Base-by-base conservation (phyloP, 192 early-diverging fungal species). In the Umbelopsis isabellina region DNA sequence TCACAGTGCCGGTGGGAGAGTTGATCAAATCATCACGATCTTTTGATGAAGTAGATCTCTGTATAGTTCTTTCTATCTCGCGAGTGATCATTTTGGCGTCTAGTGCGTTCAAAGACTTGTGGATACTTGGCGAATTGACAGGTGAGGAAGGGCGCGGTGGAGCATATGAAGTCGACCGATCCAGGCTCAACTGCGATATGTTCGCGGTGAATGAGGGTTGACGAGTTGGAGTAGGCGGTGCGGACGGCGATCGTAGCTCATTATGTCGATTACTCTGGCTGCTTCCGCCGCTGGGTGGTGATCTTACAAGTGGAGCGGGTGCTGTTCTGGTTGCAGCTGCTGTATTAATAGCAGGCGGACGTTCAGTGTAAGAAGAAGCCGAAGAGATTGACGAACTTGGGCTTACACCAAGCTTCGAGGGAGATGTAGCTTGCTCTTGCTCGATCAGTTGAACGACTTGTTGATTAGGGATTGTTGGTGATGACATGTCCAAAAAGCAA, bases 21-120 rank as follows among this genome's bases (percentile, higher is more conserved):
- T 33, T 53, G 30, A 30, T 58, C 45, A 47, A 52, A 50, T 46
- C 68, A 27, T 33, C 65, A 55, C 25, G 75, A 52, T 52, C 64
- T 49, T 13, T 67, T 7, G 68, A 58, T 58, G 71, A 25, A 45
- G 51, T 68, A 13, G 64, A 46, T 10, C 74, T 68, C 11, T 71
- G 53, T 2, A 72, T 69, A 2, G 74, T 75, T 20, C 64, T 74
- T 58, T 80, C 79, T 70, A 80, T 75, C 41, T 82, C 75, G 3
- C 76, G 71, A 22, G 72, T 71, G 25, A 77, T 73, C 12, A 71
- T 66, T 49, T 83, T 83, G 25, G 82, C 82, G 25, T 85, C 85
- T 18, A 87, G 78, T 12, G 84, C 82, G 13, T 78, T 78, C 4
- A 87, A 66, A 41, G 84, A 82, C 50, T 75, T 83, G 69, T 79